Base-by-base conservation (phyloP, 805 yeast genomes). In the Candida manassasensis region DNA sequence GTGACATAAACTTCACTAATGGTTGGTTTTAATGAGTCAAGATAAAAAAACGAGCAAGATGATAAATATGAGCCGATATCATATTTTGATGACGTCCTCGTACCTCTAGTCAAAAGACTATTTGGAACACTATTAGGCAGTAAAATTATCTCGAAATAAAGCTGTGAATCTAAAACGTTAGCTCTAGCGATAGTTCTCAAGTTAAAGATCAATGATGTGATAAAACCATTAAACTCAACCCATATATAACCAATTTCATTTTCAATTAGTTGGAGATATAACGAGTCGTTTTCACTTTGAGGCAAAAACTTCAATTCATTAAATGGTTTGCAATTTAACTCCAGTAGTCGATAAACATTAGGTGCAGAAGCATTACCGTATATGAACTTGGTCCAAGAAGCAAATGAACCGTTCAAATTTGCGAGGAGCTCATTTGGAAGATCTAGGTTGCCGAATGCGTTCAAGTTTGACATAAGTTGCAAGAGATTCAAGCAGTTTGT, bases 211-310 rank as follows among this genome's bases (percentile, higher is more conserved):
- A 35, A 17, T 3, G 44, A 40, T 9, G 25, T 22, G 8, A 42
- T 21, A 17, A 15, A 32, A 11, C 25, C 29, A 2, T 29, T 18
- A 6, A 9, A 19, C n/a, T 16, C 29, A 3, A 38, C 25, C 15
- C 31, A n/a, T 44, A 46, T 38, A 27, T 40, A 6, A 8, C 39
- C 37, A 39, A 45, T 33, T 3, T 35, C 36, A n/a, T 35, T 38
- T 4, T 36, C 40, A 12, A 39, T 16, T 4, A 40, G 12, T 24
- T 45, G 49, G 12, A 38, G 16, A 12, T 42, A 39, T 4, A 31
- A 21, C 18, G 38, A 28, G 17, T 38, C 34, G 13, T 36, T 29
- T 10, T 33, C 6, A 6, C 12, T 27, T 6, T 37, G 25, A 19
- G 30, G 31, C 3, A 34, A 28, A 18, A 35, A 37, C 24, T 40